Percentiles rank a stretch among this genome's conserved stretches.
These are phyloP conservation scores for Kodamaea anthophila DNA, from an alignment of 1,139 yeast species.

Conservation along the genomic window DNA sequence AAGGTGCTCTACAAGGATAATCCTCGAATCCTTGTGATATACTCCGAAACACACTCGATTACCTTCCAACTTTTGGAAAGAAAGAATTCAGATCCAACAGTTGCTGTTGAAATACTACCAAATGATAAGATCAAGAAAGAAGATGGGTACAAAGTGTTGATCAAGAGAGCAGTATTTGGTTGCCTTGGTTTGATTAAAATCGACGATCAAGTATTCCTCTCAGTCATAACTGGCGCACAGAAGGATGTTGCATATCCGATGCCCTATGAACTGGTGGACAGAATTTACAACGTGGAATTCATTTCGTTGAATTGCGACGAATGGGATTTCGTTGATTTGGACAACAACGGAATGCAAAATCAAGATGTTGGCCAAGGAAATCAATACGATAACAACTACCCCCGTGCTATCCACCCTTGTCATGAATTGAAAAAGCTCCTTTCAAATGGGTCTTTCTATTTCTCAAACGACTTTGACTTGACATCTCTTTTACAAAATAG, in stretches of 20 bases:
- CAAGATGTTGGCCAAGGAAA: neutral
- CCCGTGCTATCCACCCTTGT: conserved; percentile 70
- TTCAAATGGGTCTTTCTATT: conserved; percentile 86
- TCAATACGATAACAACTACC: conserved; percentile 2
- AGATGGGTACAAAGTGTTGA: conserved; percentile 42
- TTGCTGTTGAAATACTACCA: conserved; percentile 48
- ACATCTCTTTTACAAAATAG: conserved; percentile 76
- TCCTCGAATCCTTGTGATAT: conserved; percentile 51
- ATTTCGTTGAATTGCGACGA: conserved; percentile 62
- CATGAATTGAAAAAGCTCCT: conserved; percentile 69
- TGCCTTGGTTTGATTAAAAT: conserved; percentile 78
- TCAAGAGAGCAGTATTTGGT: conserved; percentile 62
- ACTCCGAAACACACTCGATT: conserved; percentile 45
- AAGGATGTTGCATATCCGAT: conserved; percentile 80
- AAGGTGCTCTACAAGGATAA: conserved; percentile 42
- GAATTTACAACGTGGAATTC: conserved; percentile 80
- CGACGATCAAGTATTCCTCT: conserved; percentile 61
- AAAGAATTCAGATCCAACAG: conserved; percentile 25
- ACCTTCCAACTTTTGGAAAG: conserved; percentile 37
- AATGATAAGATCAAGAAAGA: conserved; percentile 33
- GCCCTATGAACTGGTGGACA: conserved; percentile 70
- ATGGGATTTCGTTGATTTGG: conserved; percentile 74
- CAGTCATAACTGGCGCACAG: conserved; percentile 69
- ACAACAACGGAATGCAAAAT: conserved; percentile 45
- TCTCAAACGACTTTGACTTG: conserved; percentile 85